Evolutionary conservation across 2,329 filamentous ascomycete genomes (phyloP), one percentile per base, ranked within the genome.

Genomic region (Neocatenulostroma microsporum): DNA sequence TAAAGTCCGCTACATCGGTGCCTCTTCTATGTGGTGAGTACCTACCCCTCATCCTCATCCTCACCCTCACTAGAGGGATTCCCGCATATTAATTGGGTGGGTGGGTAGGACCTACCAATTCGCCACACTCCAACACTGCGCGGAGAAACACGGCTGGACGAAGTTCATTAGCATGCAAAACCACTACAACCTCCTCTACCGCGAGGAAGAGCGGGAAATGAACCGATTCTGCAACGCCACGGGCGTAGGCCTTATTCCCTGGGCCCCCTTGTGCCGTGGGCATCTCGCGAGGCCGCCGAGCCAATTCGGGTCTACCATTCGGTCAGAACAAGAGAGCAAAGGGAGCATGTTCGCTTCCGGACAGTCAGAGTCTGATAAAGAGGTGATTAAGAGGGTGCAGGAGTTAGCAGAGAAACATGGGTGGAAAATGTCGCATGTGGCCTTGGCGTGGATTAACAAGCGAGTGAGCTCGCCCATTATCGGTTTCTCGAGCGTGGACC

Each of bases 401-500:
- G 58, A 63, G 40, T 23, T 68, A 5, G 65, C 65, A 9, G 51
- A 60, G 35, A 59, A 57, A 44, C 57, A 62, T 26, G 58, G 55
- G 3, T 47, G 51, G 30, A 50, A 46, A 15, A 57, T 58, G 55
- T 46, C 47, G 18, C 37, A 36, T 39, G 41, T 57, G 11, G 53
- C 53, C 12, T 40, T 53, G 5, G 51, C 54, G 33, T 57, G 54
- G 55, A 47, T 48, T 21, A 65, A 68, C 44, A 63, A 66, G 44
- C 62, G 69, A 29, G 68, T 70, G 4, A 58, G 67, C 17, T 73
- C 67, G 45, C 77, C 76, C 2, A 81, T 82, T 40, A 62, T 80
- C 35, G 78, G 80, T 0, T 63, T 82, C 46, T 72, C 66, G 44
- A 80, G 66, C 36, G 62, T 70, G 21, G 64, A 68, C 39, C 62